Base-by-base conservation (phyloP, 2,329 filamentous ascomycete species). In the Cladosporium sp. region DNA sequence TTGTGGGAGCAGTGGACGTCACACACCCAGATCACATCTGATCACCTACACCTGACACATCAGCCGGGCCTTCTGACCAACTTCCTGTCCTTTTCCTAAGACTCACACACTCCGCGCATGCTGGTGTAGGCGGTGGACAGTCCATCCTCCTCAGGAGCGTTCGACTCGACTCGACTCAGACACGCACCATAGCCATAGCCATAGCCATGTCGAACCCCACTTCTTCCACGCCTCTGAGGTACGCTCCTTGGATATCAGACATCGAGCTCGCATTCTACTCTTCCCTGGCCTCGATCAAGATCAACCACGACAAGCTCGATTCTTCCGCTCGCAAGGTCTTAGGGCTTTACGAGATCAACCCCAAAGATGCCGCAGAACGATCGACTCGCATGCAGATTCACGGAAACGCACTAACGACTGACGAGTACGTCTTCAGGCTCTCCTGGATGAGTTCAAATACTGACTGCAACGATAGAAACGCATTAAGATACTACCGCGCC, bases 261-360 rank as follows among this genome's bases (percentile, higher is more conserved):
- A 92, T 97, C 70, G 94, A 99, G 73, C 82, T 97, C 43, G 90
- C 92, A 45, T 99, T 99, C 76, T 99, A 97, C 73, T 88, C 90
- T 47, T 88, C 91, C 5, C 84, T 99, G n/a, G 94, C 95, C 60
- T 86, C 88, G 5, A 89, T 88, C 65, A 99, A 99, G 77, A 91
- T 99, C 72, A 92, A 97, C 73, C 88, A 96, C 82, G 94, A 97
- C 78, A 96, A 92, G 76, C 89, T 99, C 54, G 90, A 97, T 77
- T 93, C 96, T 74, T 96, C 92, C 9, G 89, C 92, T 22, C 89
- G 93, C 45, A 87, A 88, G 61, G 83, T 97, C 2, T 81, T 96
- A 30, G 94, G 94, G 3, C 77, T 96, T 43, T 99, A 99, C 73
- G 91, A 97, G 75, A 86, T 94, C 65, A 88, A 88, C 43, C 80